Base-by-base conservation (phyloP, 306 rosid species). In the Glycine tomentella region DNA sequence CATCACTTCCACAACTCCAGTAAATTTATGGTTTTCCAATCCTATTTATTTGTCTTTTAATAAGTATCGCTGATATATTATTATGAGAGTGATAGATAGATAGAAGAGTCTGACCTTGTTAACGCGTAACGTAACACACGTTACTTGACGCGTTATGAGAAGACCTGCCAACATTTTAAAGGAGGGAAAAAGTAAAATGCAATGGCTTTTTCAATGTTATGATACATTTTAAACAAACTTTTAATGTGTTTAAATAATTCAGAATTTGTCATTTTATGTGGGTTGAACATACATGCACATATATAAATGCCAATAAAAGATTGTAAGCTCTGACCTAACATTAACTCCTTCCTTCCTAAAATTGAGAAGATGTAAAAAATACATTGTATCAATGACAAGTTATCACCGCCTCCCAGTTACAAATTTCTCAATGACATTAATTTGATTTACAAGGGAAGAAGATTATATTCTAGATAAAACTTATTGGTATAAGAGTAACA, bases 121-220 rank as follows among this genome's bases (percentile, higher is more conserved):
- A 15, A 70, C 56, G 81, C 64, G 74, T 51, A 80, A 52, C 65
- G 74, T 50, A 80, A 61, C 74, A 15, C 74, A 34, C 76, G 72
- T 74, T 31, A 65, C 75, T 44, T 61, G 73, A 36, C 68, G 66
- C 77, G 75, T 78, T 69, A 56, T 44, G 63, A 8, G 4, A 82
- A 80, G 73, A 72, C 65, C 66, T 36, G 25, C 67, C 74, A 40
- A 64, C 49, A 52, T 49, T 38, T 51, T 48, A 51, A 62, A 80
- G 48, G 20, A 0, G 1, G 17, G n/a, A 17, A 6, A 9, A 8
- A 13, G 10, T 42, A 7, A 31, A 57, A 5, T 55, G 46, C n/a
- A 36, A 66, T 40, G 36, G 5, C 3, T 33, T 57, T 67, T 8
- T 44, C 49, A 69, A 55, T 5, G 61, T 38, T 7, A 25, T 45